A percentile compares a stretch with the other conserved stretches of the same genome.
Evolutionary conservation across 371 early-diverging fungal species (phyloP).

Genomic region (Zychaea mexicana): DNA sequence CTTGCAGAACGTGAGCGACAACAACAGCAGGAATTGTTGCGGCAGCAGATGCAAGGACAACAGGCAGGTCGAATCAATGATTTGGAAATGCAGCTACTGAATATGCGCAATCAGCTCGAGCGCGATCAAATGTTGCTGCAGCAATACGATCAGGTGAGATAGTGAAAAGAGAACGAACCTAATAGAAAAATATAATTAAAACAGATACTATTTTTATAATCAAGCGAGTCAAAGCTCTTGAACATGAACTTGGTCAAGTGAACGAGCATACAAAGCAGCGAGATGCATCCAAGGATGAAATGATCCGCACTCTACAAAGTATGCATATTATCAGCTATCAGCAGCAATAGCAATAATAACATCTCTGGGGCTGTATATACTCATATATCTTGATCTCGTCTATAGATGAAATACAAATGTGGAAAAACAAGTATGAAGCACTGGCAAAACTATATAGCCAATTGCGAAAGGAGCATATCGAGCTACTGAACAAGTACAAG

Average conservation of each 20-base stretch:
- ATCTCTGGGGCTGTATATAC: no score
- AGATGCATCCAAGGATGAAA: conserved; percentile 73
- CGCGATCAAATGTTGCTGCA: conserved; percentile 82
- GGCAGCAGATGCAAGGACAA: conserved; percentile 74
- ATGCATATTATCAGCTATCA: conserved; percentile 21
- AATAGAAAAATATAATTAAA: no score
- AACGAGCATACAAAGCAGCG: conserved; percentile 69
- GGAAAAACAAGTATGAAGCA: conserved; percentile 92
- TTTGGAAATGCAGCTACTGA: conserved; percentile 78
- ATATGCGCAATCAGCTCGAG: conserved; percentile 76
- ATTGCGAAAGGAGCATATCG: conserved; percentile 95
- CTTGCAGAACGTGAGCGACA: conserved; percentile 69
- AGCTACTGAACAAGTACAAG: conserved; percentile 87
- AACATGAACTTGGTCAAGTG: conserved; percentile 80
- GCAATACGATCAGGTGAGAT: conserved; percentile 76
- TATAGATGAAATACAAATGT: conserved; percentile 74
- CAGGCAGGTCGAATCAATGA: conserved; percentile 78
- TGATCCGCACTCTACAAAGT: conserved; percentile 79
- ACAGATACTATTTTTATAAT: conserved; percentile 8
- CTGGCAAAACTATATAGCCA: conserved; percentile 94
- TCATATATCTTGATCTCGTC: no score
- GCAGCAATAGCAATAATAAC: no score
- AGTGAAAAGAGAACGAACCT: no score
- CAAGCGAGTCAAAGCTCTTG: conserved; percentile 69
- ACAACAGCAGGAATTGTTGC: conserved; percentile 64